Evolutionary conservation across 2,329 filamentous ascomycete genomes (phyloP).

Genomic region (Neonectria magnoliae): DNA sequence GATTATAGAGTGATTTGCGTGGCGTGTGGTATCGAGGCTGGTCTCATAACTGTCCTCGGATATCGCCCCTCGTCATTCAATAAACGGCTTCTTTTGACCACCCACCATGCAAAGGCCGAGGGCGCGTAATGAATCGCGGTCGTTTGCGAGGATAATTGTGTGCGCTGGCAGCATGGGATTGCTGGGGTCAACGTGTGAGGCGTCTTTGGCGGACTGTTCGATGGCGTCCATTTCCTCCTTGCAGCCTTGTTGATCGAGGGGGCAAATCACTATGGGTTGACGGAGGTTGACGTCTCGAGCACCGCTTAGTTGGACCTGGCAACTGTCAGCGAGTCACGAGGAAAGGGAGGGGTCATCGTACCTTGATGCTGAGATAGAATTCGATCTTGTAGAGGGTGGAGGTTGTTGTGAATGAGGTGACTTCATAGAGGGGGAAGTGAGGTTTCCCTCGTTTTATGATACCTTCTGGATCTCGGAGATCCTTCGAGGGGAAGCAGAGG

Average conservation of each 20-base stretch:
- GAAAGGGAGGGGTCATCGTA: conserved; percentile 51
- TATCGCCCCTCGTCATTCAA: conserved; percentile 58
- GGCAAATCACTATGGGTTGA: conserved; percentile 95
- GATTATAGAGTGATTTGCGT: conserved; percentile 23
- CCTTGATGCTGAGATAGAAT: conserved; percentile 95
- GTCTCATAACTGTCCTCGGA: conserved; percentile 25
- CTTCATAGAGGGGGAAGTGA: conserved; percentile 88
- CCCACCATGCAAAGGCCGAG: conserved; percentile 71
- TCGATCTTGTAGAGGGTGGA: conserved; percentile 98
- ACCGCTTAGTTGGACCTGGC: conserved; percentile 84
- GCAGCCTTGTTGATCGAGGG: conserved; percentile 92
- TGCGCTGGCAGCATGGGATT: conserved; percentile 92
- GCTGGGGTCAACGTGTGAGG: conserved; percentile 84
- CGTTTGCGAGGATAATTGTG: conserved; percentile 81
- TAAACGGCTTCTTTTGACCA: conserved; percentile 72
- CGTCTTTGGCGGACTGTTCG: conserved; percentile 93
- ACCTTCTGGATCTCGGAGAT: conserved; percentile 86
- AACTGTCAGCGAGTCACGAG: conserved; percentile 34
- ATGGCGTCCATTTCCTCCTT: conserved; percentile 99
- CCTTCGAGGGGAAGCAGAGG: conserved; percentile 89
- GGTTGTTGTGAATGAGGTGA: conserved; percentile 91
- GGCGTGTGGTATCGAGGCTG: conserved; percentile 23
- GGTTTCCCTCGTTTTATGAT: conserved; percentile 86
- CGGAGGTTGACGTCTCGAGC: conserved; percentile 89
- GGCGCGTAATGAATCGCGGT: conserved; percentile 71